These are phyloP conservation scores for Cladosporium halotolerans DNA, from an alignment of 2,329 filamentous ascomycete genomes.

Conservation along the genomic window DNA sequence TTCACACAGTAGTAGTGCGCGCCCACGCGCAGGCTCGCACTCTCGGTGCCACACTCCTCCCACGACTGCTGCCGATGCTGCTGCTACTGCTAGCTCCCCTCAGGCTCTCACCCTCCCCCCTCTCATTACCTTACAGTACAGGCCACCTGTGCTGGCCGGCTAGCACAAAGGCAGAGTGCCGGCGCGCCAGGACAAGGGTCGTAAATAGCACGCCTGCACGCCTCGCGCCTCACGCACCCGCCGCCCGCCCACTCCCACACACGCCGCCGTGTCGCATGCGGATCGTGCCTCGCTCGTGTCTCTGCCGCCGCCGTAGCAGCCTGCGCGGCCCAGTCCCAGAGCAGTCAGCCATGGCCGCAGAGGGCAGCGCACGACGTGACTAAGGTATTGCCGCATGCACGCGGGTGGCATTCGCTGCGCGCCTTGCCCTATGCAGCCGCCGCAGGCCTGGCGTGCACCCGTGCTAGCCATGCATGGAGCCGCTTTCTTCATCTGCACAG, in stretches of 20 bases:
- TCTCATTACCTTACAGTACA: neutral
- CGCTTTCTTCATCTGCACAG: slow-evolving; percentile 6
- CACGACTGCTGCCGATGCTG: neutral
- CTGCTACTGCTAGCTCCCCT: neutral
- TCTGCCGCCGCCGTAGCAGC: no score
- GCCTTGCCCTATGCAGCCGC: neutral
- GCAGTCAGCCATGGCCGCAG: no score
- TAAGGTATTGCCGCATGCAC: no score
- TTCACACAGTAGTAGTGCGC: neutral
- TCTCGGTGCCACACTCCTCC: neutral
- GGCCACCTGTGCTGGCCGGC: neutral
- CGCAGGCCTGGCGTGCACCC: no score
- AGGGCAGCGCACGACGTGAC: no score
- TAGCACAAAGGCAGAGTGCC: neutral
- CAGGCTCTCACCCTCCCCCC: neutral
- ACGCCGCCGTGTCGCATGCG: no score
- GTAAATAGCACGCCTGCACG: slow-evolving; percentile 4
- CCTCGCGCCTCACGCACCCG: neutral
- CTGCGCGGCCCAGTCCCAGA: no score
- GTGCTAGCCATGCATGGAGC: slow-evolving; percentile 2
- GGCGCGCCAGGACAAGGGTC: neutral
- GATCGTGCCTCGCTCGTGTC: no score
- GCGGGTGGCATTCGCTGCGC: neutral
- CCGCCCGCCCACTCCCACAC: neutral
- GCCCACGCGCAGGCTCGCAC: neutral